A percentile compares a stretch with the other conserved stretches of the same genome.
phyloP scores from a whole-genome alignment of 306 rosid genomes.

The Quillaja saponaria region DNA sequence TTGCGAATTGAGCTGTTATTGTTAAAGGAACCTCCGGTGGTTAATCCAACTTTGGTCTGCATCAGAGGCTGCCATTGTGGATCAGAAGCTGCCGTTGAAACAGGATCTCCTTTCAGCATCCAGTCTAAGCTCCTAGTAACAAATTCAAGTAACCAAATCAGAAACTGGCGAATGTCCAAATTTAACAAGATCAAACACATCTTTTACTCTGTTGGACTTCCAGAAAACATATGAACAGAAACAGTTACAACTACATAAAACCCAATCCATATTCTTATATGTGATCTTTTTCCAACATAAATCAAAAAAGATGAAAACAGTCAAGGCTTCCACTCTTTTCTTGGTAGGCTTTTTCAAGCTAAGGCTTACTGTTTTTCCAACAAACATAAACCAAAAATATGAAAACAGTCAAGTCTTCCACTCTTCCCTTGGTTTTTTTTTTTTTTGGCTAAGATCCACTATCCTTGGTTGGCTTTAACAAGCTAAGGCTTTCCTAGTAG shows the following conservation, averaged over 20 bases:
- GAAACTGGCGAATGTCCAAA: background rate
- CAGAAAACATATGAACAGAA: background rate
- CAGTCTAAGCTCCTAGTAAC: constrained; percentile 60
- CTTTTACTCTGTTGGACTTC: no score
- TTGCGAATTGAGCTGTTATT: constrained; percentile 16
- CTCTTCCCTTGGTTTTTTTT: no score
- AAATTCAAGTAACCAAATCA: constrained; percentile 25
- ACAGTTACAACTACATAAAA: background rate
- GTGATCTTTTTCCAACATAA: no score
- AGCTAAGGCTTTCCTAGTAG: no score
- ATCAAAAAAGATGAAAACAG: no score
- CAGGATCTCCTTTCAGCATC: constrained; percentile 56
- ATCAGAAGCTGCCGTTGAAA: constrained; percentile 44
- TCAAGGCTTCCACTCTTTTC: no score
- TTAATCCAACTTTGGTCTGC: constrained; percentile 48
- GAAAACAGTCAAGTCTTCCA: no score
- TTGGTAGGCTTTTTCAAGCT: no score
- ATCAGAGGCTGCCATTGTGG: constrained; percentile 55
- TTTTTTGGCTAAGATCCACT: no score
- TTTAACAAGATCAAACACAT: background rate
- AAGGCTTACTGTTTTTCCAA: no score
- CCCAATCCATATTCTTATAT: background rate
- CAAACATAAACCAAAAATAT: no score
- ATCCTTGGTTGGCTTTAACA: no score
- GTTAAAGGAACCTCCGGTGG: constrained; percentile 31